phyloP scores from a whole-genome alignment of 257 asterid species.

The Paulownia fortunei region DNA sequence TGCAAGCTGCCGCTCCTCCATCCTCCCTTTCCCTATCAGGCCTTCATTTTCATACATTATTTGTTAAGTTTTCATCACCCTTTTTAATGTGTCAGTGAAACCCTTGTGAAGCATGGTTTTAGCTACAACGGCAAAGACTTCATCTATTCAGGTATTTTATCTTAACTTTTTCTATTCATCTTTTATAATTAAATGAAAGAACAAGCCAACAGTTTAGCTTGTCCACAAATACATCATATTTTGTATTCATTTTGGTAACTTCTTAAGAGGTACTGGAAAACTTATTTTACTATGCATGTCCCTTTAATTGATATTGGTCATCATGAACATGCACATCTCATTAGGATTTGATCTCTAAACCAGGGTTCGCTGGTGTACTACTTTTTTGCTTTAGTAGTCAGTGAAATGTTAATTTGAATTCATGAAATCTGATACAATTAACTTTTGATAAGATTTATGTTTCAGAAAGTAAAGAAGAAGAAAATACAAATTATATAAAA shows the following conservation, averaged over 20 bases:
- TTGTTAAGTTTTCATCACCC: conserved; percentile 28
- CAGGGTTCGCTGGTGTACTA: not conserved
- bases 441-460: not conserved
- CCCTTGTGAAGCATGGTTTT: conserved; percentile 92
- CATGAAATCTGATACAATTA: not conserved
- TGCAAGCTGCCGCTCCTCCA: conserved; percentile 29
- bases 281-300: not conserved
- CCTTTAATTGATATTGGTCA: not conserved
- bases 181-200: not conserved
- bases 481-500: not conserved
- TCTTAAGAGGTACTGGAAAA: conserved; percentile 1
- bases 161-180: conserved; percentile 24
- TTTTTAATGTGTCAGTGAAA: conserved; percentile 65
- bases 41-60: conserved; percentile 24
- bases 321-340: conserved; percentile 12
- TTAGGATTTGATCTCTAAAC: not conserved
- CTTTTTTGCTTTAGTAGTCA: not conserved
- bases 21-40: conserved; percentile 22
- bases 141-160: conserved; percentile 75
- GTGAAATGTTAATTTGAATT: not conserved
- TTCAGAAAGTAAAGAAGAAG: not conserved
- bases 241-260: not conserved
- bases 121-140: conserved; percentile 95
- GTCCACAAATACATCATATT: not conserved
- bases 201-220: not conserved